A percentile compares a stretch with the other conserved stretches of the same genome.
Conservation (phyloP, 2,329 filamentous ascomycete species). For the Fusarium sp. region DNA sequence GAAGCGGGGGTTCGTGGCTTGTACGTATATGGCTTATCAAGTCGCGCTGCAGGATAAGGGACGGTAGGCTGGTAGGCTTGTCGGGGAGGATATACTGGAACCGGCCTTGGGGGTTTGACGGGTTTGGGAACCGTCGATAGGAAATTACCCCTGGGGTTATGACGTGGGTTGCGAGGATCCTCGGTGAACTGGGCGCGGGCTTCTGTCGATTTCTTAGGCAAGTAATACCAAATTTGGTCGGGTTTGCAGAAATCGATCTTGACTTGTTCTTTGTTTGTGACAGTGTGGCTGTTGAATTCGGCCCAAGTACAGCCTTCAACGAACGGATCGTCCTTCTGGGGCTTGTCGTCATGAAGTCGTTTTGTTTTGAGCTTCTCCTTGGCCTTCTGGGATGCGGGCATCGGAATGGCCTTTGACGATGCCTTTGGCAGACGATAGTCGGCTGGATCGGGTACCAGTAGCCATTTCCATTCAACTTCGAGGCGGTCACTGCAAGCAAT, state of each 20-base stretch:
- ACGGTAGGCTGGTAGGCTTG: slow-evolving; percentile 39
- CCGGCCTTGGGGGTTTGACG: slow-evolving; percentile 55
- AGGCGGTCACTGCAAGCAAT: slow-evolving; percentile 68
- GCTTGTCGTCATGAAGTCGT: slow-evolving; percentile 66
- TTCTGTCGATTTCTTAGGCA: slow-evolving; percentile 87
- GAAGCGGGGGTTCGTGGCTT: slow-evolving; percentile 55
- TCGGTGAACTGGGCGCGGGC: slow-evolving; percentile 91
- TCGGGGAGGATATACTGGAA: slow-evolving; percentile 37
- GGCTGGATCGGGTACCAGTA: slow-evolving; percentile 74
- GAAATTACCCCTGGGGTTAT: slow-evolving; percentile 76
- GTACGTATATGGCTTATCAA: slow-evolving; percentile 62
- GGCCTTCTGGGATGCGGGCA: slow-evolving; percentile 69
- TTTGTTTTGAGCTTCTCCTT: slow-evolving; percentile 74
- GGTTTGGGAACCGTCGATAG: slow-evolving; percentile 72
- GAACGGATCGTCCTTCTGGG: slow-evolving; percentile 72
- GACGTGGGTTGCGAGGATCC: slow-evolving; percentile 65
- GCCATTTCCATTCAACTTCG: slow-evolving; percentile 86
- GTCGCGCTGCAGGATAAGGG: slow-evolving; percentile 19
- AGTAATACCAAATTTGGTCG: slow-evolving; percentile 86
- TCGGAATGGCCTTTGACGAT: slow-evolving; percentile 74
- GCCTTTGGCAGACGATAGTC: slow-evolving; percentile 79
- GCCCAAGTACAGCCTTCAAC: slow-evolving; percentile 76
- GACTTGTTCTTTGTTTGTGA: slow-evolving; percentile 66
- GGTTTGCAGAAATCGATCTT: slow-evolving; percentile 76
- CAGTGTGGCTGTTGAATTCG: slow-evolving; percentile 76